Evolutionary conservation across 129 eudicot genomes (phyloP), one percentile per base, ranked within the genome.

Genomic region (sunflower (Helianthus annuus)): DNA sequence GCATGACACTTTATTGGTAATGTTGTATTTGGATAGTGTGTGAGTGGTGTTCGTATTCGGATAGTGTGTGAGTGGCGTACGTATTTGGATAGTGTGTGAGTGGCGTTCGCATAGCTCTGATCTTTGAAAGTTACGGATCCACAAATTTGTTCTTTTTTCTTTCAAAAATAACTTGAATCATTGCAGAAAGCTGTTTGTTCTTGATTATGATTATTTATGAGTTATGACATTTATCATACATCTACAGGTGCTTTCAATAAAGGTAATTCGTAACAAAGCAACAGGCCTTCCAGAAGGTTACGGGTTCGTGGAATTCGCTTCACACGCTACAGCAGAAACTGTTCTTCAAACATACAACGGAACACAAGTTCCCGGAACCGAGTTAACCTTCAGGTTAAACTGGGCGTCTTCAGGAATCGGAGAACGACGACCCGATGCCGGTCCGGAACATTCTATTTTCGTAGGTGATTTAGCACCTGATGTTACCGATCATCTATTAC

Each of bases 371-470:
- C 99, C 99, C 12, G 96, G 94, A 45, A 95, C 99, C 6, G 99
- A 95, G 61, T 75, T 88, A 75, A 89, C 86, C 16, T 95, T 95
- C 76, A 76, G 99, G 83, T 74, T 95, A 71, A 95, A 95, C 42
- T 95, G 99, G 99, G 99, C 99, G 17, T 95, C 99, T 14, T 95
- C 91, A 34, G 99, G 99, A 52, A 83, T 91, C 12, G 99, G 97
- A 54, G 99, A 94, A 70, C 74, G 85, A 49, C 92, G 97, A 0
- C 78, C 78, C 9, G 97, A 88, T 77, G 84, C 85, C 3, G 99
- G 97, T 4, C 99, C 96, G 0, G 99, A 95, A 36, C 97, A 90
- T 76, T 95, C 99, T 59, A 95, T 95, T 49, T 95, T 95, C 79
- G 99, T 95, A 1, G 99, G 99, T 40, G 99, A 95, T 77, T 83